Evolutionary conservation across 306 rosid species (phyloP), one percentile per base, ranked within the genome.

Genomic region (Quercus berberidifolia): DNA sequence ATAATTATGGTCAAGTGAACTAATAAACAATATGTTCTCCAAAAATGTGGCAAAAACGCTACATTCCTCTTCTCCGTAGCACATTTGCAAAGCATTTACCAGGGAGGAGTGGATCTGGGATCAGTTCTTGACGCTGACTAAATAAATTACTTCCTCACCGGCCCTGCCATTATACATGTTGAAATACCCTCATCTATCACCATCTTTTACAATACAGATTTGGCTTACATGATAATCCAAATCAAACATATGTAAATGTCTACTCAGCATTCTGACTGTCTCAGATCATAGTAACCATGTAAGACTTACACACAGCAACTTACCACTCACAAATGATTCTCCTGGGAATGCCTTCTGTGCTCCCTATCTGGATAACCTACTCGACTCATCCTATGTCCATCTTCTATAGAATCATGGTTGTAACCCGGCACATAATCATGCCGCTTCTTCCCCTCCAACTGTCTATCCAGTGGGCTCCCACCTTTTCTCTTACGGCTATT

Each of bases 401-500:
- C 90, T 74, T 91, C 93, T 46, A 52, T 69, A 41, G 84, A 79
- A 78, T 83, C 94, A 75, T 85, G 87, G 80, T 87, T 82, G 76
- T 87, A 49, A 56, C 88, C 90, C 63, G 86, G 80, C 43, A 69
- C 86, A 73, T 84, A 72, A 79, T 78, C 88, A 80, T 86, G 89
- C 80, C 90, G 75, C 28, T 79, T 88, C 83, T 89, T 90, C 84
- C 92, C 91, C 80, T 94, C 92, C 30, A 30, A 70, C 12, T 56
- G 70, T 60, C 86, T 79, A 60, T 84, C 89, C 26, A 80, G 89
- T n/a, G 96, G 91, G 85, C 88, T 91, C 80, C 83, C 92, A 28
- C 89, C 89, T 88, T 88, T 96, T 77, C 97, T 91, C 92, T 93
- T 96, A 60, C 89, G 90, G 80, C 73, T 87, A 82, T 80, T 87